phyloP scores from a whole-genome alignment of 495 filamentous ascomycete genomes.

The Darksidea phi region DNA sequence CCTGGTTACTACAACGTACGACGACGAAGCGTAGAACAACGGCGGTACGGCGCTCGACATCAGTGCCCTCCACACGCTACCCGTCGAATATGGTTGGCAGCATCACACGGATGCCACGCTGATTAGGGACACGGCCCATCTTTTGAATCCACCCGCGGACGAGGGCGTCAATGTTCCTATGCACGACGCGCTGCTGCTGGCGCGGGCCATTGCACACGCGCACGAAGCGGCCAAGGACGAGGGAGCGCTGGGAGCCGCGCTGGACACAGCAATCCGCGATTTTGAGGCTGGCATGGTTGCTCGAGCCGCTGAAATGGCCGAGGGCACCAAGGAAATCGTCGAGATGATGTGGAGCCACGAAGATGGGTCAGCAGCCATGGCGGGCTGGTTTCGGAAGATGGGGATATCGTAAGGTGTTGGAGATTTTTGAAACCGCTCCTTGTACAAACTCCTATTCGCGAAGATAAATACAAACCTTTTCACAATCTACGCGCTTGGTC shows the following conservation, averaged over 20 bases:
- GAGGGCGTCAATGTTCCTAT: constrained; percentile 34
- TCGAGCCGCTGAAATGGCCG: constrained; percentile 18
- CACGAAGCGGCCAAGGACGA: constrained; percentile 10
- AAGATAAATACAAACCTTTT: too few species aligned
- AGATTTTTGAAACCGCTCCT: too few species aligned
- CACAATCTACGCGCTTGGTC: too few species aligned
- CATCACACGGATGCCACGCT: constrained; percentile 17
- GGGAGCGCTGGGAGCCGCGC: constrained; percentile 1
- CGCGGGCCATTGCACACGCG: constrained; percentile 16
- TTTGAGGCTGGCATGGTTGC: constrained; percentile 25
- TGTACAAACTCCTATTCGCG: too few species aligned
- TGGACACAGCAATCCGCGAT: constrained; percentile 14
- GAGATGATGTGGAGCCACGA: constrained; percentile 18
- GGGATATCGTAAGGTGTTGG: too few species aligned
- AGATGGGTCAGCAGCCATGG: constrained; percentile 16
- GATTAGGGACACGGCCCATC: constrained; percentile 32
- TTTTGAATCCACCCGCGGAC: constrained; percentile 29
- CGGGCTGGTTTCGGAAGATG: constrained; percentile 23
- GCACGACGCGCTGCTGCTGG: constrained; percentile 23
- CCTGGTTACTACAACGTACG: constrained; percentile 45
- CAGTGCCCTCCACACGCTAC: constrained; percentile 24
- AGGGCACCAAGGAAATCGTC: constrained; percentile 11
- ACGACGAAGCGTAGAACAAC: constrained; percentile 36
- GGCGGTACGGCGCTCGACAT: constrained; percentile 8
- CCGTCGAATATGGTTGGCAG: constrained; percentile 23